A percentile compares a stretch with the other conserved stretches of the same genome.
These are phyloP conservation scores for Porphyrellus cyaneotinctus DNA, from an alignment of 768 basidiomycete genomes.

Conservation along the genomic window DNA sequence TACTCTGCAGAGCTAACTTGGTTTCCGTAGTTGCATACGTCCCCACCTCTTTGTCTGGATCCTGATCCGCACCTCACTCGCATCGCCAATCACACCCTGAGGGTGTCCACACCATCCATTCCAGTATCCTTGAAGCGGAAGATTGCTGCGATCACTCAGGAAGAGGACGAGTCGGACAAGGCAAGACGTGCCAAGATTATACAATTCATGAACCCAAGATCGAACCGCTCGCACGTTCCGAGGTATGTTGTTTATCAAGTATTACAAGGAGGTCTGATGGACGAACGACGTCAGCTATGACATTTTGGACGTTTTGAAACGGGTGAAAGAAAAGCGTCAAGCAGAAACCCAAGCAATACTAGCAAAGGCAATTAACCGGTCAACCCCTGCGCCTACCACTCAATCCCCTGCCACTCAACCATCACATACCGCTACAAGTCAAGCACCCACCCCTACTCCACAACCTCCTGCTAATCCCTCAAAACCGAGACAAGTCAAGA, in stretches of 20 bases:
- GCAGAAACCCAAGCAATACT: slow-evolving; percentile 23
- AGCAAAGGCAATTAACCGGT: slow-evolving; percentile 28
- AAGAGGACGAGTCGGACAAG: slow-evolving; percentile 74
- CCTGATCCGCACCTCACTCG: slow-evolving; percentile 75
- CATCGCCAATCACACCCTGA: slow-evolving; percentile 68
- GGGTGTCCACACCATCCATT: slow-evolving; percentile 69
- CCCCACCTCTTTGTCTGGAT: slow-evolving; percentile 73
- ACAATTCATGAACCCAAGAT: slow-evolving; percentile 71
- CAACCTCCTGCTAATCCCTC: slow-evolving; percentile 28
- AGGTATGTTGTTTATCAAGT: slow-evolving; percentile 36
- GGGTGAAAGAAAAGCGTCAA: slow-evolving; percentile 25
- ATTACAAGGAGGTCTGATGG: slow-evolving; percentile 1
- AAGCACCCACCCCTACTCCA: slow-evolving; percentile 23
- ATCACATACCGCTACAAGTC: slow-evolving; percentile 30
- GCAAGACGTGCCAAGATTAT: slow-evolving; percentile 69
- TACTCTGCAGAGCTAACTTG: slow-evolving; percentile 6
- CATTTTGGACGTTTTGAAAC: slow-evolving; percentile 50
- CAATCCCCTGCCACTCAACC: slow-evolving; percentile 35
- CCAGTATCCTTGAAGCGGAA: slow-evolving; percentile 77
- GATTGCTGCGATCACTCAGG: slow-evolving; percentile 61
- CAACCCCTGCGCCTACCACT: slow-evolving; percentile 27
- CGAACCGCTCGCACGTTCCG: slow-evolving; percentile 42
- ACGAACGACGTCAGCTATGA: slow-evolving; percentile 41
- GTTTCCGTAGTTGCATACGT: slow-evolving; percentile 57
- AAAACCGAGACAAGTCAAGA: slow-evolving; percentile 27